Evolutionary conservation across 176 grass and related monocot genomes (phyloP), one percentile per base, ranked within the genome.

Genomic region (Poa pratensis): DNA sequence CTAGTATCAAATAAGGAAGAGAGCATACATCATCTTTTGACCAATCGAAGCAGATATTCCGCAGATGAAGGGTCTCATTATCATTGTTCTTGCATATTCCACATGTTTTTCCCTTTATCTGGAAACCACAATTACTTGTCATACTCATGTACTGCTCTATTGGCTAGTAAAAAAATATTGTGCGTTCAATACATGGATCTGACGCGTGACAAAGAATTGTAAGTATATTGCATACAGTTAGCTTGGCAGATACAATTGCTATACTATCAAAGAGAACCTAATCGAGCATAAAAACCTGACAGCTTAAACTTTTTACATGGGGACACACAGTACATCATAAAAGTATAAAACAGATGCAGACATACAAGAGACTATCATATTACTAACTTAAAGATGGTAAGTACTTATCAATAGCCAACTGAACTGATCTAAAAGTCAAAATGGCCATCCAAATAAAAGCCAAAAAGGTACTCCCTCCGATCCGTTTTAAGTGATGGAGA

Each of bases 31-130:
- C 83, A 86, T 89, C 69, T 80, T 86, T 83, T 80, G 87, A 80
- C 90, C 90, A 92, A 76, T 88, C 87, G 69, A 85, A 79, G 75
- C 90, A 89, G 80, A 92, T 92, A 78, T 92, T 92, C 45, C 83
- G 74, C 11, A 92, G n/a, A 83, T 92, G 90, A 86, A 92, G 87
- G 66, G 83, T 92, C 76, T 89, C 87, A n/a, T 80, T 92, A 75
- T 83, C 90, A 83, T 78, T 83, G 26, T 88, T 92, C 79, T 80
- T 92, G 79, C 78, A 89, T 89, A 92, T 86, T 60, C 76, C 75
- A 76, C 90, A 92, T 37, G 75, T 15, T 84, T 86, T 89, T 55
- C 90, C 87, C 69, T 86, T 92, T 49, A 92, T 79, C 90, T 92
- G 83, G 3, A 84, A 89, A 89, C 65, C 30, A 53, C 27, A 81